Base-by-base conservation (phyloP, 495 filamentous ascomycete species). In the Penicillium paradoxum region DNA sequence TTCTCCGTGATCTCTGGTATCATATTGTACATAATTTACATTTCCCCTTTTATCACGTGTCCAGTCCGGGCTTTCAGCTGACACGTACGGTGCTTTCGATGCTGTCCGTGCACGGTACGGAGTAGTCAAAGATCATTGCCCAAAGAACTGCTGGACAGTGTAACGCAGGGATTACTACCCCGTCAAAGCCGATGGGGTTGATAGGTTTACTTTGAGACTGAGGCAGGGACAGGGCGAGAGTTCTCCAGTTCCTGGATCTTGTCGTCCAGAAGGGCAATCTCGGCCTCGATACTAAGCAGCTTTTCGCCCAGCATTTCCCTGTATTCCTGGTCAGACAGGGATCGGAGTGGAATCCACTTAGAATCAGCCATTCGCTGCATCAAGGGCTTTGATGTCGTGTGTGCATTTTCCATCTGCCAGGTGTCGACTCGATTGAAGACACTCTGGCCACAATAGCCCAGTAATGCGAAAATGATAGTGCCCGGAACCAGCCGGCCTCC, bases 221-320 rank as follows among this genome's bases (percentile, higher is more conserved):
- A 41, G 13, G 14, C 40, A 30, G 50, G 9, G 18, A 21, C 29
- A 4, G 63, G 58, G 18, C 61, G 55, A 61, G 67, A 18, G 61
- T 79, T 41, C 49, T 73, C 59, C 2, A 76, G 62, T 29, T 68
- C 61, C 22, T 80, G 82, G 49, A 98, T 91, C 52, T 81, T 84
- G 34, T 97, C 92, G 59, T 97, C 89, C 10, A 96, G 67, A 29
- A 97, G 58, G 0, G 92, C 86, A 57, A 97, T 88, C 51, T 97
- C 89, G 9, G 84, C 89, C 56, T 97, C 84, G 11, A 96, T 70
- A 41, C 79, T 77, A 6, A 98, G 68, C 18, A 95, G 55, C 67
- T 86, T 89, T 64, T 95, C 89, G 59, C 81, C 75, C 33, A 97
- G 65, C 59, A 90, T 87, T 6, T 74, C 71, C 54, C 78, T 80